Conservation (phyloP, 208 protist species). For the Trypanosoma avium region DNA sequence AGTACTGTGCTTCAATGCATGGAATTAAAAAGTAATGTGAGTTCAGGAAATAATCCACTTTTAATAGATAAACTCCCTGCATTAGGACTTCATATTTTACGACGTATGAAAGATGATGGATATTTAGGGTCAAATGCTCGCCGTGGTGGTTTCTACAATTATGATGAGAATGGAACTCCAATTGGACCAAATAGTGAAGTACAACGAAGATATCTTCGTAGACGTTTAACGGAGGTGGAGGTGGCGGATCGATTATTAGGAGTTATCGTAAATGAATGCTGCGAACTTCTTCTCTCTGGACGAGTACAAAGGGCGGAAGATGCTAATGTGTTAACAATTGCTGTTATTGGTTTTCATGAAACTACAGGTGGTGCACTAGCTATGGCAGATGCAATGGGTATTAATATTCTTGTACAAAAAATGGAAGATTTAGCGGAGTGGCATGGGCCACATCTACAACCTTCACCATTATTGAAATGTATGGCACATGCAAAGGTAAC, state of each 20-base stretch:
- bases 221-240: slow-evolving; percentile 30
- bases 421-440: slow-evolving; percentile 43
- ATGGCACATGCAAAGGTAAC: slow-evolving; percentile 40
- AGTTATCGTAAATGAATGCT: slow-evolving; percentile 63
- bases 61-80: slow-evolving; percentile 15
- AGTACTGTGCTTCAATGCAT: slow-evolving; percentile 35
- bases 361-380: slow-evolving; percentile 64
- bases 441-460: slow-evolving; percentile 44
- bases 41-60: slow-evolving; percentile 5
- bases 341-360: slow-evolving; percentile 59
- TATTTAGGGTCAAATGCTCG: slow-evolving; percentile 29
- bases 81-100: slow-evolving; percentile 11
- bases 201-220: slow-evolving; percentile 30
- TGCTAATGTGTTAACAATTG: slow-evolving; percentile 56
- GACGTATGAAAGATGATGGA: slow-evolving; percentile 43
- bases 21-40: slow-evolving; percentile 17
- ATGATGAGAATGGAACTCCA: slow-evolving; percentile 11
- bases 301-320: slow-evolving; percentile 44
- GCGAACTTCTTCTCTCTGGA: slow-evolving; percentile 47
- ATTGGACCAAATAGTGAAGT: slow-evolving; percentile 13
- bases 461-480: slow-evolving; percentile 52
- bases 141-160: slow-evolving; percentile 59
- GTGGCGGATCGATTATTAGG: slow-evolving; percentile 57
- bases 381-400: slow-evolving; percentile 41
- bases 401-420: slow-evolving; percentile 32